phyloP scores from a whole-genome alignment of 225 moss, liverwort and hornwort species.

The Physcomitrium patens region DNA sequence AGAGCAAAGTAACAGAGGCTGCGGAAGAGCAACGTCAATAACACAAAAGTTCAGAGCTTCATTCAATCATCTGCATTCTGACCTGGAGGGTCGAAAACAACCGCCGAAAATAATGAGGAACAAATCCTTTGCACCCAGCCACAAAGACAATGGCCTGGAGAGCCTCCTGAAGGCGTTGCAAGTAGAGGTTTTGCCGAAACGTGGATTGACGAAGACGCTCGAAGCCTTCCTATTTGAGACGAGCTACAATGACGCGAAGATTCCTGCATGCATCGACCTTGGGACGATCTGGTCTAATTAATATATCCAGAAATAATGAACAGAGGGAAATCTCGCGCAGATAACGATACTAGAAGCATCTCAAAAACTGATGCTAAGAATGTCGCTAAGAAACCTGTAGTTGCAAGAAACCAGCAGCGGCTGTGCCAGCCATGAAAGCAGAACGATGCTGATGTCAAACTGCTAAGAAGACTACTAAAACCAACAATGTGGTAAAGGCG shows the following conservation, averaged over 20 bases:
- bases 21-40: no score
- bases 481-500: constrained; percentile 18
- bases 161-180: no score
- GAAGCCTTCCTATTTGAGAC: constrained; percentile 45
- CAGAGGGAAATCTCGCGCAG: constrained; percentile 31
- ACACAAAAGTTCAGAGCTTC: no score
- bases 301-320: constrained; percentile 33
- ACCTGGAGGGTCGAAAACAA: no score
- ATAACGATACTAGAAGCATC: constrained; percentile 31
- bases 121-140: no score
- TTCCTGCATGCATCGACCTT: constrained; percentile 32
- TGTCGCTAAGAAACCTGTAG: constrained; percentile 3
- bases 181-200: constrained; percentile 31
- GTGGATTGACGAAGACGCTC: constrained; percentile 43
- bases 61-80: no score
- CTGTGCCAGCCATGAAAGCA: constrained; percentile 13
- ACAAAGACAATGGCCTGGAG: no score
- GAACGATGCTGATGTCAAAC: constrained; percentile 28
- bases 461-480: constrained; percentile 20
- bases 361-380: constrained; percentile 11
- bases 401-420: constrained; percentile 16
- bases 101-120: no score
- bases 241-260: constrained; percentile 35
- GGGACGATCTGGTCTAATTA: constrained; percentile 36
- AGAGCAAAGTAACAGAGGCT: no score